A percentile compares a stretch with the other conserved stretches of the same genome.
Evolutionary conservation across 306 rosid species (phyloP).

Genomic region (Adenanthera pavonina): DNA sequence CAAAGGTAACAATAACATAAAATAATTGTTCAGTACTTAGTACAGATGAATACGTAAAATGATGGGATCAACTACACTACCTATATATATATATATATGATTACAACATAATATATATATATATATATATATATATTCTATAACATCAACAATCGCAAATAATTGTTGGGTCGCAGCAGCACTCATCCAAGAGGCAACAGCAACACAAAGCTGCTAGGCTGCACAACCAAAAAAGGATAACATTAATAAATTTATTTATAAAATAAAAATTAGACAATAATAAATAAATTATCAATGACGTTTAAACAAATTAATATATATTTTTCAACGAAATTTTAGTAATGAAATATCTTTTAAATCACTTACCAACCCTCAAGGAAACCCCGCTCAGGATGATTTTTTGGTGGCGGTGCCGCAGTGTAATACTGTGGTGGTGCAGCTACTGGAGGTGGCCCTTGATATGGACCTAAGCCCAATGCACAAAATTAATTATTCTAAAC

Average conservation of each 20-base stretch:
- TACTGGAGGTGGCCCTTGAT: conserved; percentile 72
- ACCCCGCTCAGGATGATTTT: conserved; percentile 44
- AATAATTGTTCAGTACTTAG: neutral
- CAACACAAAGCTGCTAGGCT: conserved; percentile 87
- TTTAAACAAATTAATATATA: no score
- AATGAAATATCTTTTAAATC: neutral
- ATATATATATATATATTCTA: neutral
- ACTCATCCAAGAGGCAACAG: conserved; percentile 80
- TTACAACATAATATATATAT: conserved; percentile 4
- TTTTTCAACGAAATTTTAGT: no score
- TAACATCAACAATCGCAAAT: conserved; percentile 40
- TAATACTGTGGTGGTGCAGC: conserved; percentile 73
- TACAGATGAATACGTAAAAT: neutral
- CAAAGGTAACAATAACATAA: neutral
- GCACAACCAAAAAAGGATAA: conserved; percentile 34
- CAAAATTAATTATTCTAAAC: neutral
- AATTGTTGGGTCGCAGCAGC: conserved; percentile 85
- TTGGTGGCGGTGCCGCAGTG: conserved; percentile 49
- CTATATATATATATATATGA: neutral
- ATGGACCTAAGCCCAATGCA: conserved; percentile 45
- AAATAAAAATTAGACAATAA: neutral
- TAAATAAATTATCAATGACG: neutral
- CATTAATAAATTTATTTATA: neutral
- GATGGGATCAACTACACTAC: neutral
- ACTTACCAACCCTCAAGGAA: conserved; percentile 84